Evolutionary conservation across 345 rosid genomes (phyloP).

Genomic region (Hibiscus mutabilis): DNA sequence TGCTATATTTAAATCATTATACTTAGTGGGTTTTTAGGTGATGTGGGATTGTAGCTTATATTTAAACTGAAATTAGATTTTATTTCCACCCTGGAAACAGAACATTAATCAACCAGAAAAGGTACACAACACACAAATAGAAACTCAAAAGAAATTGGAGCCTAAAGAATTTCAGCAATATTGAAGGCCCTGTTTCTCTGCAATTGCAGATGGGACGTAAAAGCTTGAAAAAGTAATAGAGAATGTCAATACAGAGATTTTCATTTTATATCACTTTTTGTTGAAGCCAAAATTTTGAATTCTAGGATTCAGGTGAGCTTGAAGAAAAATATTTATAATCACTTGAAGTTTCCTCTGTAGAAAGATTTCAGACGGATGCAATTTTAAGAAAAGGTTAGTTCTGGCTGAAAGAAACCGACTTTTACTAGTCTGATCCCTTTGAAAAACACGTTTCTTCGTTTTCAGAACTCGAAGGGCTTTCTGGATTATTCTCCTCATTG

Average conservation of each 20-base stretch:
- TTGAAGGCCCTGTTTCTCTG: not conserved
- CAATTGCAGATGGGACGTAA: not conserved
- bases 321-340: not conserved
- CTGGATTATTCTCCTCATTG: constrained; percentile 28
- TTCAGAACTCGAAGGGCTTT: constrained; percentile 15
- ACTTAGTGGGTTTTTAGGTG: no score
- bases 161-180: not conserved
- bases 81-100: no score
- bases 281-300: not conserved
- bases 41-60: no score
- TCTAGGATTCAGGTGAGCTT: not conserved
- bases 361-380: constrained; percentile 3
- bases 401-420: constrained; percentile 3
- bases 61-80: no score
- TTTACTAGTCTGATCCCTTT: constrained; percentile 32
- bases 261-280: not conserved
- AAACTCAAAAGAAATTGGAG: not conserved
- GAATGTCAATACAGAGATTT: not conserved
- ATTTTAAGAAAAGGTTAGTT: constrained; percentile 23
- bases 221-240: not conserved
- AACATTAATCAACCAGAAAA: not conserved
- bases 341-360: constrained; percentile 14
- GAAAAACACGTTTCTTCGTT: constrained; percentile 31
- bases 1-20: no score
- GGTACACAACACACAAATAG: not conserved